These are phyloP conservation scores for Acanthamoeba culbertsoni DNA, from an alignment of 208 protist species.

Conservation along the genomic window DNA sequence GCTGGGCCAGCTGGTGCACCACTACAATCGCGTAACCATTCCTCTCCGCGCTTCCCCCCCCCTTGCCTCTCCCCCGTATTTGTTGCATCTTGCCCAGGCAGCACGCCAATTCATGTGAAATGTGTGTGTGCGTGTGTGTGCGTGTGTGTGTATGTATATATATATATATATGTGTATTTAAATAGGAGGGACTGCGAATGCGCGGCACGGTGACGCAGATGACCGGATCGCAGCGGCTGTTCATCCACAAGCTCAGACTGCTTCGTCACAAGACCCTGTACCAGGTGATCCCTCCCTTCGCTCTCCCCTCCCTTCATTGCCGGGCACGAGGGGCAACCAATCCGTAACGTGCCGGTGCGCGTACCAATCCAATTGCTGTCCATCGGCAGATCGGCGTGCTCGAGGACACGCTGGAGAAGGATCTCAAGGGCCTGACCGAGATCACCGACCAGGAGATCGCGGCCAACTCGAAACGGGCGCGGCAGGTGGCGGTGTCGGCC, in stretches of 20 bases:
- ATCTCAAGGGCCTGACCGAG: neutral
- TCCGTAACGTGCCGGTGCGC: no score
- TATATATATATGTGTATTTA: neutral
- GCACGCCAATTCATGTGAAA: neutral
- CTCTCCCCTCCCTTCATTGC: no score
- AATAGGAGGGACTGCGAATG: neutral
- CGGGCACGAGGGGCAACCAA: no score
- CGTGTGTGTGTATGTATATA: no score
- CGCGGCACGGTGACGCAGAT: neutral
- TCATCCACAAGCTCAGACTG: neutral
- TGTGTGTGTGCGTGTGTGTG: neutral
- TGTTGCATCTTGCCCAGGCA: neutral
- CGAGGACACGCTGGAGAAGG: neutral
- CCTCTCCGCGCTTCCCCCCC: neutral
- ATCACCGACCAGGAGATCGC: neutral
- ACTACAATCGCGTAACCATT: neutral
- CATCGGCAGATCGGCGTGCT: neutral
- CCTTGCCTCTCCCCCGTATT: neutral
- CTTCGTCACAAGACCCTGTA: neutral
- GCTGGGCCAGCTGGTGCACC: neutral
- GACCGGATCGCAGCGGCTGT: neutral
- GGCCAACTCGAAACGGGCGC: neutral
- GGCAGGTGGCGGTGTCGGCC: neutral
- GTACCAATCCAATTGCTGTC: no score
- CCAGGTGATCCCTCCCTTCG: neutral